Conservation (phyloP, 345 rosid species). For the Hirschfeldia incana region DNA sequence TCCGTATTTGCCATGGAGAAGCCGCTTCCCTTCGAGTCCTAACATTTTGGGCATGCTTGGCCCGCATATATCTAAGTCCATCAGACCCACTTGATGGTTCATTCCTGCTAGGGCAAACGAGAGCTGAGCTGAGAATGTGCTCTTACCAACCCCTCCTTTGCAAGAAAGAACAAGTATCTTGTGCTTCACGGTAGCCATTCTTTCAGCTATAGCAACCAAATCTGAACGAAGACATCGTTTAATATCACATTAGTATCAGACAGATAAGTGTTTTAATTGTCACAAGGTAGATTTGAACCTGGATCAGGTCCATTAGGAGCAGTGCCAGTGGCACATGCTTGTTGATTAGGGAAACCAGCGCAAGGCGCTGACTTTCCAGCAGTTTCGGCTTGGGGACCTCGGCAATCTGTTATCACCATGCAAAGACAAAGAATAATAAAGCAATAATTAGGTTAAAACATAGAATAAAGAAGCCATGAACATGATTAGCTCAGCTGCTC, state of each 20-base stretch:
- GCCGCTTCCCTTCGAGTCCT: constrained; percentile 83
- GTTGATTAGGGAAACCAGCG: constrained; percentile 88
- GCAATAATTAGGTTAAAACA: constrained; percentile 1
- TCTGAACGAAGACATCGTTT: constrained; percentile 46
- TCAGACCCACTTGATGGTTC: constrained; percentile 85
- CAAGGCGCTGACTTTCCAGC: constrained; percentile 85
- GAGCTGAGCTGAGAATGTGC: constrained; percentile 93
- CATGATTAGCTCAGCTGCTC: not conserved
- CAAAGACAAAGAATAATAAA: not conserved
- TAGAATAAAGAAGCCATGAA: not conserved
- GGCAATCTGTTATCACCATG: constrained; percentile 56
- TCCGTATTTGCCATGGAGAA: constrained; percentile 87
- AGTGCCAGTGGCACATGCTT: constrained; percentile 79
- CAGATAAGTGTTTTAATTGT: not conserved
- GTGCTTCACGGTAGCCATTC: constrained; percentile 92
- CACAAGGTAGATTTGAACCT: constrained; percentile 42
- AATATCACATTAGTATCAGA: not conserved
- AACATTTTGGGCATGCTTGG: constrained; percentile 99
- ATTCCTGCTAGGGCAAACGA: constrained; percentile 79
- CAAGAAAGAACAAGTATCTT: constrained; percentile 87
- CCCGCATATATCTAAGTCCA: constrained; percentile 90
- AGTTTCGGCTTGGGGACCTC: too few species aligned
- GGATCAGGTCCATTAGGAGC: constrained; percentile 97
- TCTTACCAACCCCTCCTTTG: constrained; percentile 97
- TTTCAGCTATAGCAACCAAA: constrained; percentile 82